Evolutionary conservation across 148 eudicot genomes (phyloP).

Genomic region (Rhododendron vialii): DNA sequence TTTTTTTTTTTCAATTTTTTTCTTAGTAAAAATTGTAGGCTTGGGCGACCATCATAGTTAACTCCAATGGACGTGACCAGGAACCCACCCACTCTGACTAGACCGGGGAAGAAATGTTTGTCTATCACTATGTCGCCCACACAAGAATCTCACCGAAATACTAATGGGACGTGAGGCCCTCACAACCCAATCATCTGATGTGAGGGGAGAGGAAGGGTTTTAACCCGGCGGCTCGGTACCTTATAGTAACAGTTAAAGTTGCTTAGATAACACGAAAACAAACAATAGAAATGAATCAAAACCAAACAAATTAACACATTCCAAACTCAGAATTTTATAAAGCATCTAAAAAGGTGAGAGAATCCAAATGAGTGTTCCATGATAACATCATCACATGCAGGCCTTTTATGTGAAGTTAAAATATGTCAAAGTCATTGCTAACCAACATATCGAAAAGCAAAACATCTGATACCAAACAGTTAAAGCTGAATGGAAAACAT

Average conservation of each 20-base stretch:
- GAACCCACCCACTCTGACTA: too few species aligned
- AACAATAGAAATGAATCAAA: not conserved
- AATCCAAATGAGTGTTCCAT: constrained; percentile 8
- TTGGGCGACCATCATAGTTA: too few species aligned
- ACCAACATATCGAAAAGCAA: not conserved
- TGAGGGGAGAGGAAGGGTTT: not conserved
- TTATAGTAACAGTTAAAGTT: too few species aligned
- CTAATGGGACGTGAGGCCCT: not conserved
- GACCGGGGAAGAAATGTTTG: too few species aligned
- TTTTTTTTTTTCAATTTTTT: too few species aligned
- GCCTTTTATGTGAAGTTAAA: not conserved
- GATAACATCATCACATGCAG: constrained; percentile 2
- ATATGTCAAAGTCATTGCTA: not conserved
- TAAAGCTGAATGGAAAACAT: not conserved
- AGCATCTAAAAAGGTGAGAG: not conserved
- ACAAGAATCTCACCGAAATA: too few species aligned
- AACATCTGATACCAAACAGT: not conserved
- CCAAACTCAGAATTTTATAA: not conserved
- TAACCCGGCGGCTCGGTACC: too few species aligned
- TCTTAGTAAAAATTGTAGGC: too few species aligned
- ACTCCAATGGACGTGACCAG: too few species aligned
- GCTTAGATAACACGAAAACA: not conserved
- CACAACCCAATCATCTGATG: not conserved
- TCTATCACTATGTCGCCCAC: too few species aligned
- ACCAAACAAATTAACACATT: not conserved